phyloP scores from a whole-genome alignment of 2,329 filamentous ascomycete species.

The Exutisphaerella laricina region DNA sequence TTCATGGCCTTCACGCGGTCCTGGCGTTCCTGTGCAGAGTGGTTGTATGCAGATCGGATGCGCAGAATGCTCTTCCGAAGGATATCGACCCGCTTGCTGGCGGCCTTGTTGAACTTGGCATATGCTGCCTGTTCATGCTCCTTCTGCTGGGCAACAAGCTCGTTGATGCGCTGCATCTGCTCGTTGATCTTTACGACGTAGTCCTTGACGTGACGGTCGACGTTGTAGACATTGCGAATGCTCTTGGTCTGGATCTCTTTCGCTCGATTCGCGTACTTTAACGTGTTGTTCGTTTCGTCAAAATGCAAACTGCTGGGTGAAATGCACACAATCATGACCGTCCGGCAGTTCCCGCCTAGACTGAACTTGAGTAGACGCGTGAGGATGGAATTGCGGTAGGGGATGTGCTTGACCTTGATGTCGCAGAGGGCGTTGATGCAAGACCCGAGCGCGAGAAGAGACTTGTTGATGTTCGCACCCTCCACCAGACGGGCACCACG shows the following conservation, averaged over 20 bases:
- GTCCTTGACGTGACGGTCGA: slow-evolving; percentile 98
- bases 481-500: slow-evolving; percentile 84
- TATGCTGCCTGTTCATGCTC: slow-evolving; percentile 78
- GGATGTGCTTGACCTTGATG: slow-evolving; percentile 85
- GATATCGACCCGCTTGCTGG: slow-evolving; percentile 72
- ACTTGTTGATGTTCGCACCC: slow-evolving; percentile 99
- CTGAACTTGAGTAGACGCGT: slow-evolving; percentile 95
- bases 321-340: slow-evolving; percentile 99
- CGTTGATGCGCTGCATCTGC: slow-evolving; percentile 94
- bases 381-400: slow-evolving; percentile 96
- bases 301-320: slow-evolving; percentile 95
- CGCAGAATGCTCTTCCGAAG: slow-evolving; percentile 73
- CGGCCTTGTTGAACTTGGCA: slow-evolving; percentile 83
- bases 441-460: slow-evolving; percentile 83
- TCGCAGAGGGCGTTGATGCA: slow-evolving; percentile 99
- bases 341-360: slow-evolving; percentile 94
- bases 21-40: slow-evolving; percentile 68
- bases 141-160: slow-evolving; percentile 87
- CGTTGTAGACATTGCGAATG: slow-evolving; percentile 98
- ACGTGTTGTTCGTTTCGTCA: slow-evolving; percentile 95
- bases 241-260: slow-evolving; percentile 99
- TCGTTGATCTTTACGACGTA: slow-evolving; percentile 99
- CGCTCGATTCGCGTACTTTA: slow-evolving; percentile 93
- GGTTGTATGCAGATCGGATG: slow-evolving; percentile 76
- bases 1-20: slow-evolving; percentile 77